phyloP scores from a whole-genome alignment of 257 asterid species.

The Anisodus tanguticus region DNA sequence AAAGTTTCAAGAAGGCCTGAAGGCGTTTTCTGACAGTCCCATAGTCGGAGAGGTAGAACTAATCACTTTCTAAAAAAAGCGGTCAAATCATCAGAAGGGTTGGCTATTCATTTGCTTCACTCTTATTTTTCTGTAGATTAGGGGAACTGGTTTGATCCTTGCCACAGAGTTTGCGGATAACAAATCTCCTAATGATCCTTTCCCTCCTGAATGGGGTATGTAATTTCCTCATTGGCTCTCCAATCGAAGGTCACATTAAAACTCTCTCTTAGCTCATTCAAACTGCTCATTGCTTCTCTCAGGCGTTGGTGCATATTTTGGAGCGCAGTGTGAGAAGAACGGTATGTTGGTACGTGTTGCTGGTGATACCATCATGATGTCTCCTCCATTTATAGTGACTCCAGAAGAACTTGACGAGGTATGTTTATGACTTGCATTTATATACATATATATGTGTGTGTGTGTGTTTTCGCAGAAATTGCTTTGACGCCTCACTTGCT shows the following conservation, averaged over 20 bases:
- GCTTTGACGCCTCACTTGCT: constrained; percentile 12
- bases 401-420: constrained; percentile 75
- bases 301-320: constrained; percentile 87
- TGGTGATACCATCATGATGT: constrained; percentile 88
- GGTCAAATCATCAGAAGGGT: not conserved
- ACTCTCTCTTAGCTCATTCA: not conserved
- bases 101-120: not conserved
- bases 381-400: constrained; percentile 83
- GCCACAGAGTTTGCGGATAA: constrained; percentile 84
- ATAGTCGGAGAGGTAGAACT: constrained; percentile 83
- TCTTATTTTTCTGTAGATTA: constrained; percentile 59
- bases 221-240: not conserved
- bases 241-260: not conserved
- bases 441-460: no score
- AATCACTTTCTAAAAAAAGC: not conserved
- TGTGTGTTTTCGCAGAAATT: not conserved
- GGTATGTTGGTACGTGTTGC: constrained; percentile 92
- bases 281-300: constrained; percentile 26
- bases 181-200: constrained; percentile 86
- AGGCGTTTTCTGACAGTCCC: constrained; percentile 83
- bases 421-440: not conserved
- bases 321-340: constrained; percentile 76
- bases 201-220: constrained; percentile 97
- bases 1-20: constrained; percentile 82
- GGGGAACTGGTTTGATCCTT: constrained; percentile 90